These are phyloP conservation scores for Dionaea muscipula DNA, from an alignment of 179 eudicot genomes.

Conservation along the genomic window DNA sequence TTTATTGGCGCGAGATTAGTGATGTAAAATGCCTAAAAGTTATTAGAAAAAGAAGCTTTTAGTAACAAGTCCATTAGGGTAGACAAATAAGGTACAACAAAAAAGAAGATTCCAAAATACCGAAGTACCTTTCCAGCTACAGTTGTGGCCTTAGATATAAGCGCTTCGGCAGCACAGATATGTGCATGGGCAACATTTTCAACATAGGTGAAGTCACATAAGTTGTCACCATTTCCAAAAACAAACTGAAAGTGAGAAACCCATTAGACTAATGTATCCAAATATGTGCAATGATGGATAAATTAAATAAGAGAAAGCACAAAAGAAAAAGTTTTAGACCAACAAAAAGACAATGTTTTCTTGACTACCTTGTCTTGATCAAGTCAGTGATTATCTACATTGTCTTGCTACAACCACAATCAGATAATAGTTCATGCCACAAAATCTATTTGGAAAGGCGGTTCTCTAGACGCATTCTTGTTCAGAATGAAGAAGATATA, in stretches of 20 bases:
- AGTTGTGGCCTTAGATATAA: conserved; percentile 30
- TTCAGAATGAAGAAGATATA: no score
- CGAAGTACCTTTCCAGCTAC: conserved; percentile 72
- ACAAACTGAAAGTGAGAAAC: conserved; percentile 59
- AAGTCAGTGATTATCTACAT: no score
- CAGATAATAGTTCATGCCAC: no score
- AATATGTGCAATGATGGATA: not conserved
- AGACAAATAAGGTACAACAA: not conserved
- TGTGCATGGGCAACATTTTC: conserved; percentile 95
- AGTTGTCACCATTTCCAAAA: conserved; percentile 59
- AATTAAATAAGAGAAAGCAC: no score
- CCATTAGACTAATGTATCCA: conserved; percentile 11
- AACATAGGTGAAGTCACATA: conserved; percentile 76
- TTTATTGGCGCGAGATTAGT: conserved; percentile 64
- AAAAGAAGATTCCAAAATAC: conserved; percentile 3
- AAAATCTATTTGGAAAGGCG: no score
- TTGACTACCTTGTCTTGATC: no score
- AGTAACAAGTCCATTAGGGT: conserved; percentile 4
- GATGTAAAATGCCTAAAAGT: conserved; percentile 70
- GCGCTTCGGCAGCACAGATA: conserved; percentile 79
- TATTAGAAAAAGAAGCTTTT: conserved; percentile 4
- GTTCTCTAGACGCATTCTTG: no score
- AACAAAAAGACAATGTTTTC: no score
- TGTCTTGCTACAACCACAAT: no score
- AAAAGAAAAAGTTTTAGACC: no score